Evolutionary conservation across 257 asterid species (phyloP).

Genomic region (Rubia yunnanensis): DNA sequence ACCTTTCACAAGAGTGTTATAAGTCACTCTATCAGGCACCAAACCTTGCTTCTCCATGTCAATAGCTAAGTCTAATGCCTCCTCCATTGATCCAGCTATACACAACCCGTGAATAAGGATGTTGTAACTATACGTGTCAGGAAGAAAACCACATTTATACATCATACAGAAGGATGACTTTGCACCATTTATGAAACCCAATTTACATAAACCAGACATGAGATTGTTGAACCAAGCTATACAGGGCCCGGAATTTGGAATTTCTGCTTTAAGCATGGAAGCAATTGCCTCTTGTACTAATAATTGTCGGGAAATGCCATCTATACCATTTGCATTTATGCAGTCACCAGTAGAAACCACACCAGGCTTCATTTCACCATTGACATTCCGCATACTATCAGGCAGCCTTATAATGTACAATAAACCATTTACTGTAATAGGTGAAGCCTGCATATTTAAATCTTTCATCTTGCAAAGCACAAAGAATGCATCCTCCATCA

Average conservation of each 20-base stretch:
- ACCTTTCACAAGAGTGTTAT: conserved; percentile 63
- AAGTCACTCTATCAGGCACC: conserved; percentile 61
- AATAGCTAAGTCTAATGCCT: conserved; percentile 44
- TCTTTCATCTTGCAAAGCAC: conserved; percentile 63
- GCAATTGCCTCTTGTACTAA: conserved; percentile 52
- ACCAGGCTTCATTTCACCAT: conserved; percentile 34
- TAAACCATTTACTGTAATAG: conserved; percentile 52
- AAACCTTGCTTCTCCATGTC: conserved; percentile 72
- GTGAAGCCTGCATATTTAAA: conserved; percentile 42
- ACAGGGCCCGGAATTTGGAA: conserved; percentile 35
- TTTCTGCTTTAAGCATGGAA: conserved; percentile 33
- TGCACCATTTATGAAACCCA: conserved; percentile 51
- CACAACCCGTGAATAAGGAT: conserved; percentile 65
- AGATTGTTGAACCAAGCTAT: conserved; percentile 52
- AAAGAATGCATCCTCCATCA: conserved; percentile 63
- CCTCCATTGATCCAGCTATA: conserved; percentile 51
- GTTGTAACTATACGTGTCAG: conserved; percentile 62
- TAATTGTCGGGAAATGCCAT: conserved; percentile 62
- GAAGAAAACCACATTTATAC: conserved; percentile 56
- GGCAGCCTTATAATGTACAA: conserved; percentile 50
- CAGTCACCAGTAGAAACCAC: conserved; percentile 38
- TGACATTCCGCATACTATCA: conserved; percentile 46
- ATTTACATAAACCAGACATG: conserved; percentile 56
- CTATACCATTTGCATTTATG: conserved; percentile 53
- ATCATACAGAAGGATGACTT: conserved; percentile 64